Evolutionary conservation across 2,329 filamentous ascomycete species (phyloP).

Genomic region (Arthrobotrys musiformis): DNA sequence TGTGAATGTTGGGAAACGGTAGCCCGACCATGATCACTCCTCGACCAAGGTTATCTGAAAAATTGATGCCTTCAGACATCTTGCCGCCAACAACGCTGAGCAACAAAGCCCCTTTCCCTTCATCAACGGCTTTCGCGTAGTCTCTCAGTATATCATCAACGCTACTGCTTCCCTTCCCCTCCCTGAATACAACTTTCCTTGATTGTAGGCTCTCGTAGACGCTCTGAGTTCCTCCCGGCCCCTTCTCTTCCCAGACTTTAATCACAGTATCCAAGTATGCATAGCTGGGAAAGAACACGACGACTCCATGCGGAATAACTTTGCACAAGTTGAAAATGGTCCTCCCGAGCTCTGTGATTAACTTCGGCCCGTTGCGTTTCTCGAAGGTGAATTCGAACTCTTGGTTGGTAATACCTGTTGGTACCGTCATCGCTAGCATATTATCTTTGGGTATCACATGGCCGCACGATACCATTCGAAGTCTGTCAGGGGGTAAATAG

Average conservation of each 20-base stretch:
- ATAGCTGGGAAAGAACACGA: conserved; percentile 97
- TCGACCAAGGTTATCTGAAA: conserved; percentile 85
- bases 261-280: conserved; percentile 83
- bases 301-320: conserved; percentile 84
- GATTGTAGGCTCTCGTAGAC: conserved; percentile 71
- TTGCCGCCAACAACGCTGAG: conserved; percentile 93
- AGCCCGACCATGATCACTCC: conserved; percentile 91
- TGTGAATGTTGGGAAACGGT: conserved; percentile 89
- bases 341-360: conserved; percentile 76
- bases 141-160: conserved; percentile 77
- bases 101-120: conserved; percentile 76
- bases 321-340: conserved; percentile 77
- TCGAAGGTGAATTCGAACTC: conserved; percentile 90
- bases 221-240: conserved; percentile 60
- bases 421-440: conserved; percentile 80
- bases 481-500: conserved; percentile 71
- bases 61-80: conserved; percentile 98
- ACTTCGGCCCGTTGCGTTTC: conserved; percentile 71
- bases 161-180: conserved; percentile 65
- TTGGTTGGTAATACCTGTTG: conserved; percentile 64
- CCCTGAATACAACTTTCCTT: conserved; percentile 68
- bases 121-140: conserved; percentile 76
- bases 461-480: conserved; percentile 88
- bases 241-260: conserved; percentile 69
- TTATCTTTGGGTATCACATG: conserved; percentile 90